Evolutionary conservation across 1,284 basidiomycete genomes (phyloP).

Genomic region (Phylloporus sp.): DNA sequence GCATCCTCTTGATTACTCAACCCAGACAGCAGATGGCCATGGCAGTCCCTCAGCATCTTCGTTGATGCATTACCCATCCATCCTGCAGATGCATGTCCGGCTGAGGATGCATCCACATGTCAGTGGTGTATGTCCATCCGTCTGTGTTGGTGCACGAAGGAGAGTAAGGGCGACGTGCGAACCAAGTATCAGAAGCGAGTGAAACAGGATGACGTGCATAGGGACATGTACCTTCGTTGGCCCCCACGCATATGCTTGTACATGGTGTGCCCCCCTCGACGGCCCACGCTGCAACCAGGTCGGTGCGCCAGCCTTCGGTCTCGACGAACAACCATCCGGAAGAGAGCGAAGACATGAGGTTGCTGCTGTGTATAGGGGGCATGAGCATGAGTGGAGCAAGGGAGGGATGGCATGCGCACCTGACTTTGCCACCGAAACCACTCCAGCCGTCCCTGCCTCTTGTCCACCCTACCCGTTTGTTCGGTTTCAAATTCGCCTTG

Average conservation of each 20-base stretch:
- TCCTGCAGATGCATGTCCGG: conserved; percentile 49
- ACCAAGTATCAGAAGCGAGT: background rate
- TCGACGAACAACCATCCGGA: conserved; percentile 73
- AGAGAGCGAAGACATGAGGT: conserved; percentile 73
- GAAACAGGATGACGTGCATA: background rate
- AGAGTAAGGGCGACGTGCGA: no score
- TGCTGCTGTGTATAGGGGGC: conserved; percentile 53
- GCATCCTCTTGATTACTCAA: no score
- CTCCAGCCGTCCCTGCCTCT: conserved; percentile 75
- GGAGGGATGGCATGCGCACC: conserved; percentile 53
- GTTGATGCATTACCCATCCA: conserved; percentile 27
- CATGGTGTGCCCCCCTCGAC: background rate
- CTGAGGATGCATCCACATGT: conserved; percentile 63
- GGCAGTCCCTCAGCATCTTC: no score
- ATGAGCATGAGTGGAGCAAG: background rate
- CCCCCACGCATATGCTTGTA: conserved; percentile 36
- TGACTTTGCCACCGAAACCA: conserved; percentile 60
- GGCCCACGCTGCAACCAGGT: conserved; percentile 61
- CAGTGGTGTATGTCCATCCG: conserved; percentile 81
- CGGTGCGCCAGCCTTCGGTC: conserved; percentile 76
- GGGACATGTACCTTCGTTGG: conserved; percentile 18
- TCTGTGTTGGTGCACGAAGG: conserved; percentile 33
- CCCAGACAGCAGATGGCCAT: no score
- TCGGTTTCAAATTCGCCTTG: conserved; percentile 55
- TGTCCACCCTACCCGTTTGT: conserved; percentile 70